Evolutionary conservation across 2,329 filamentous ascomycete genomes (phyloP), one percentile per base, ranked within the genome.

Genomic region (Chrysoporthe cubensis): DNA sequence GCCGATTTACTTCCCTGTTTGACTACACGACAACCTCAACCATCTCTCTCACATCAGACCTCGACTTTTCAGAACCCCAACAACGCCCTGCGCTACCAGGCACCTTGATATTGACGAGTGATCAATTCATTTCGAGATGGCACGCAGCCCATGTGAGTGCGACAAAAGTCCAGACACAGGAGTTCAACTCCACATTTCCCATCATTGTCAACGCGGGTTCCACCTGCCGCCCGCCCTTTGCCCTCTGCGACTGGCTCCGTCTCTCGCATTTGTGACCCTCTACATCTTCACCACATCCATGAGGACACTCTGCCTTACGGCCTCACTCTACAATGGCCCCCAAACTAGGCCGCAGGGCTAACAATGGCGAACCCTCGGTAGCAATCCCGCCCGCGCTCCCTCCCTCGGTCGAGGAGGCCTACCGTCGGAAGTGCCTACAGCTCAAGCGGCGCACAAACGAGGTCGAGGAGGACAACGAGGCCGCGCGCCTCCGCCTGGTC

Each of bases 361-460:
- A 82, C 75, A 70, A 73, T 65, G 67, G 73, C 70, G 62, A 67
- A 68, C 68, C 71, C 70, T 42, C 63, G 11, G 32, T 58, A 75
- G 78, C 82, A 70, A 82, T 87, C 65, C 87, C 87, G 42, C 87
- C 88, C 18, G 80, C 87, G 52, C 83, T 91, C 4, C 93, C 95
- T 26, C 95, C 96, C 18, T 97, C 94, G 18, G 94, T 98, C 71
- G 95, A 99, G 80, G 91, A 95, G 78, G 94, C 95, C 62, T 99
- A 98, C 81, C 94, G 96, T 75, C 89, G 93, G 72, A 98, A 99
- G 88, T 98, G 95, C 79, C 93, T 97, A 77, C 92, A 96, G 74
- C 87, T 99, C 32, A 96, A 96, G 81, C 91, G 93, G 74, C 91
- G 96, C 70, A 92, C 96, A 71, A 91, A 90, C 77, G 94, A 97